phyloP scores from a whole-genome alignment of 2,329 filamentous ascomycete genomes.

The Graphium sp. region DNA sequence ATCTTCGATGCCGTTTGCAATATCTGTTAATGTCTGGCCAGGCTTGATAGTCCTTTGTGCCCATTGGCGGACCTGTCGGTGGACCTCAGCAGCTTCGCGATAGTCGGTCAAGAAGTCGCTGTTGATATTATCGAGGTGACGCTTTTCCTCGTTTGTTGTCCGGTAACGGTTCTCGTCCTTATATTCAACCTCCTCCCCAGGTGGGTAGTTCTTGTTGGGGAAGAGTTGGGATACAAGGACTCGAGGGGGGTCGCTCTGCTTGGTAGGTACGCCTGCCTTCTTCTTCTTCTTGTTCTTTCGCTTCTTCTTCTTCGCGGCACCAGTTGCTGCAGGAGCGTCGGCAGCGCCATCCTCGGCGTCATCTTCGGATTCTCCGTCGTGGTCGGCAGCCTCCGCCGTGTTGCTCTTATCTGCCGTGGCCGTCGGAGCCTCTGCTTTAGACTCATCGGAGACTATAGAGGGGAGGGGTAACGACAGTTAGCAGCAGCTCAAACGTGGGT shows the following conservation, averaged over 20 bases:
- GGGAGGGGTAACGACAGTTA: no score
- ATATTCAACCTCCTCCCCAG: slow-evolving; percentile 66
- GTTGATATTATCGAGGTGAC: slow-evolving; percentile 67
- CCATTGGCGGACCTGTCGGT: slow-evolving; percentile 74
- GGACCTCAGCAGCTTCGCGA: slow-evolving; percentile 73
- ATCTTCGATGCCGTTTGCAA: slow-evolving; percentile 77
- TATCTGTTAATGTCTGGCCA: slow-evolving; percentile 63
- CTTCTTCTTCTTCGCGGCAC: slow-evolving; percentile 27
- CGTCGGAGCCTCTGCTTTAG: no score
- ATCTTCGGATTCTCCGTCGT: slow-evolving; percentile 33
- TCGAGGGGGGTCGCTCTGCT: slow-evolving; percentile 58
- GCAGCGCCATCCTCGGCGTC: slow-evolving; percentile 23
- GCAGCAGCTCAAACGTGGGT: no score
- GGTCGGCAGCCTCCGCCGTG: slow-evolving; percentile 25
- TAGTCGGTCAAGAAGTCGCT: slow-evolving; percentile 68
- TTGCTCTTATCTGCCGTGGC: no score
- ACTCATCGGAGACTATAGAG: no score
- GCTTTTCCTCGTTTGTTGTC: slow-evolving; percentile 70
- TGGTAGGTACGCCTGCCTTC: slow-evolving; percentile 42
- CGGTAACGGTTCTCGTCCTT: slow-evolving; percentile 59
- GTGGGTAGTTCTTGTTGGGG: slow-evolving; percentile 54
- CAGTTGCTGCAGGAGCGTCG: slow-evolving; percentile 19
- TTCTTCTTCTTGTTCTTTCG: slow-evolving; percentile 73
- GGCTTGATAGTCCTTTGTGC: slow-evolving; percentile 68
- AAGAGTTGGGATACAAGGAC: slow-evolving; percentile 58